These are phyloP conservation scores for Lindgomyces ingoldianus DNA, from an alignment of 495 filamentous ascomycete species.

Conservation along the genomic window DNA sequence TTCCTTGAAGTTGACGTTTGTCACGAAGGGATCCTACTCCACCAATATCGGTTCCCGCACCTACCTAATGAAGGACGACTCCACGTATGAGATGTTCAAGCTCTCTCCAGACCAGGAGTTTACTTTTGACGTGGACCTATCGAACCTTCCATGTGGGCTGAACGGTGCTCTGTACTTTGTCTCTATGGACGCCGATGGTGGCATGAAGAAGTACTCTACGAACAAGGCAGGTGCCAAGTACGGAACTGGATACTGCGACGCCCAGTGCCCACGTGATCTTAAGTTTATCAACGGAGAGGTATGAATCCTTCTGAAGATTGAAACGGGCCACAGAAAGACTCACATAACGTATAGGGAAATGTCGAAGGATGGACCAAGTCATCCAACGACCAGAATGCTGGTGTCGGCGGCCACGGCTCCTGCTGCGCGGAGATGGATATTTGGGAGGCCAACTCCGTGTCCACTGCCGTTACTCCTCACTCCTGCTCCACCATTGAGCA, in stretches of 20 bases:
- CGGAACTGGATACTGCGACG: conserved; percentile 72
- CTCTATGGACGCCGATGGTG: conserved; percentile 62
- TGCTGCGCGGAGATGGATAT: conserved; percentile 42
- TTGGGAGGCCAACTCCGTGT: conserved; percentile 41
- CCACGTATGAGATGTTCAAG: conserved; percentile 62
- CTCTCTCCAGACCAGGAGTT: conserved; percentile 60
- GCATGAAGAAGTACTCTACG: conserved; percentile 49
- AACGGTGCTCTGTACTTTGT: conserved; percentile 71
- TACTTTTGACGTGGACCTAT: conserved; percentile 65
- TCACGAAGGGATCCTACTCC: conserved; percentile 39
- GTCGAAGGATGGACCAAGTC: conserved; percentile 61
- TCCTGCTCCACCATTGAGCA: conserved; percentile 37
- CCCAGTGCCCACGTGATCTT: conserved; percentile 58
- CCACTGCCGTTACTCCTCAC: conserved; percentile 43
- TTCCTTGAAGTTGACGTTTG: conserved; percentile 39
- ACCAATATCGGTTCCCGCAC: conserved; percentile 54
- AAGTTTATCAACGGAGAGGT: conserved; percentile 63
- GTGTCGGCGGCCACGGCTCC: conserved; percentile 53
- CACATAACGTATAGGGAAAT: conserved; percentile 36
- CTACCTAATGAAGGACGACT: conserved; percentile 61
- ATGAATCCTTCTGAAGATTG: too few relatives aligned
- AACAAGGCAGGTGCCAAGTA: conserved; percentile 66
- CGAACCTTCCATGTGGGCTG: conserved; percentile 63
- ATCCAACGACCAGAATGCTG: conserved; percentile 60
- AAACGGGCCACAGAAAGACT: too few relatives aligned